Evolutionary conservation across 2,329 filamentous ascomycete genomes (phyloP).

Genomic region (Fusarium oligoseptatum): DNA sequence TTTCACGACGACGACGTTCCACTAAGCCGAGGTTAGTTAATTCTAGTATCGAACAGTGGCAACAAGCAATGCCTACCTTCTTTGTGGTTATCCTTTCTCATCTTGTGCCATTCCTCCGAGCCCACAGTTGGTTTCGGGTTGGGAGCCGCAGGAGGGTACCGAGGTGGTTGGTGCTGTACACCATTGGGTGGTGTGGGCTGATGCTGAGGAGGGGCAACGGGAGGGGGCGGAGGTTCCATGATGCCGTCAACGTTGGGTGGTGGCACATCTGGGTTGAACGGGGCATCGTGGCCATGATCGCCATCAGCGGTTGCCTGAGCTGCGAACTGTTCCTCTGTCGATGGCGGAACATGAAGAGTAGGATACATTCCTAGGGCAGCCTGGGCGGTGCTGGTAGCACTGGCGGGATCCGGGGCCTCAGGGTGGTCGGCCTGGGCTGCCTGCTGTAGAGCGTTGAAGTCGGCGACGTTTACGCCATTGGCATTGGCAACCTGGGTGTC

Average conservation of each 20-base stretch:
- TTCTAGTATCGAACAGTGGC: background rate
- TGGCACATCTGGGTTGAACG: slow-evolving; percentile 51
- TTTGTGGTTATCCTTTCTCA: slow-evolving; percentile 98
- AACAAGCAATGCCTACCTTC: slow-evolving; percentile 74
- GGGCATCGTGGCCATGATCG: slow-evolving; percentile 51
- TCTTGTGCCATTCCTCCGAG: slow-evolving; percentile 97
- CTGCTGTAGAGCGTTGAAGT: slow-evolving; percentile 70
- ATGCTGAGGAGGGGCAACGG: slow-evolving; percentile 42
- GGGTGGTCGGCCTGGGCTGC: slow-evolving; percentile 62
- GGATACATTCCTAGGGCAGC: slow-evolving; percentile 72
- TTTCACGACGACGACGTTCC: slow-evolving; percentile 94
- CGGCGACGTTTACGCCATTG: slow-evolving; percentile 63
- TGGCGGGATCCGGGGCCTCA: slow-evolving; percentile 63
- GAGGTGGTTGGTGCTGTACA: slow-evolving; percentile 49
- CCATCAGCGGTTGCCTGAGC: slow-evolving; percentile 59
- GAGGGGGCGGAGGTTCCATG: slow-evolving; percentile 43
- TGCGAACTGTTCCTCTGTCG: slow-evolving; percentile 72
- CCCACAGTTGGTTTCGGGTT: slow-evolving; percentile 88
- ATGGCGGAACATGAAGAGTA: slow-evolving; percentile 68
- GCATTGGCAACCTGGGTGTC: slow-evolving; percentile 57
- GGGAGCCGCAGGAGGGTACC: slow-evolving; percentile 56
- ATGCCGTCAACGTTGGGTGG: slow-evolving; percentile 48
- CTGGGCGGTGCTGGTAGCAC: slow-evolving; percentile 70
- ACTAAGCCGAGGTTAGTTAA: slow-evolving; percentile 67
- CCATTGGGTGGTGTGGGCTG: slow-evolving; percentile 57